phyloP scores from a whole-genome alignment of 2,329 filamentous ascomycete species.

The Thermomyces lanuginosus region DNA sequence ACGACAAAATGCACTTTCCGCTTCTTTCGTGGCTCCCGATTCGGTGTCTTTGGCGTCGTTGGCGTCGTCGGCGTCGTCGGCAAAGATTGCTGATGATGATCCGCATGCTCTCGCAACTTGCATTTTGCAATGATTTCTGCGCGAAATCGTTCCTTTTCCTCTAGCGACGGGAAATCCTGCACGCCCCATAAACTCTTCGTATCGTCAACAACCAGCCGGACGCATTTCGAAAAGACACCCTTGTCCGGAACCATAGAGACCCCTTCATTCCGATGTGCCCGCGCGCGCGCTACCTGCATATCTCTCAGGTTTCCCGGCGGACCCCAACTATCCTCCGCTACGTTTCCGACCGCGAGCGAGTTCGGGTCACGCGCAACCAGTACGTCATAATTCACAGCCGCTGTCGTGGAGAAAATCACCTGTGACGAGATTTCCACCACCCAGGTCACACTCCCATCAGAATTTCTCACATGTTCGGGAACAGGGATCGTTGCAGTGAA shows the following conservation, averaged over 20 bases:
- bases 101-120: too few species aligned
- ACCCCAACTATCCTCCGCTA: conserved; percentile 35
- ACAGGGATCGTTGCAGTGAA: conserved; percentile 71
- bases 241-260: conserved; percentile 47
- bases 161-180: conserved; percentile 58
- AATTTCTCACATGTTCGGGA: conserved; percentile 52
- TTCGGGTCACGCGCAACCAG: conserved; percentile 73
- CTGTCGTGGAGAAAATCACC: conserved; percentile 81
- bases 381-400: conserved; percentile 75
- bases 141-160: conserved; percentile 13
- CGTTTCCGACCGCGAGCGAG: conserved; percentile 51
- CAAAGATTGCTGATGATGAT: too few species aligned
- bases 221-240: conserved; percentile 70
- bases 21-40: conserved; percentile 18
- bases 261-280: conserved; percentile 37
- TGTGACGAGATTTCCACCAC: conserved; percentile 83
- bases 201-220: conserved; percentile 68
- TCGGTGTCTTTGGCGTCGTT: conserved; percentile 1
- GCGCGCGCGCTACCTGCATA: conserved; percentile 53
- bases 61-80: too few species aligned
- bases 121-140: too few species aligned
- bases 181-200: conserved; percentile 84
- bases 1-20: conserved; percentile 74
- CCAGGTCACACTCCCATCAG: conserved; percentile 58
- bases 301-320: conserved; percentile 58